Evolutionary conservation across 352 stramenopile species (phyloP), one percentile per base, ranked within the genome.

Genomic region (Bremia lactucae): DNA sequence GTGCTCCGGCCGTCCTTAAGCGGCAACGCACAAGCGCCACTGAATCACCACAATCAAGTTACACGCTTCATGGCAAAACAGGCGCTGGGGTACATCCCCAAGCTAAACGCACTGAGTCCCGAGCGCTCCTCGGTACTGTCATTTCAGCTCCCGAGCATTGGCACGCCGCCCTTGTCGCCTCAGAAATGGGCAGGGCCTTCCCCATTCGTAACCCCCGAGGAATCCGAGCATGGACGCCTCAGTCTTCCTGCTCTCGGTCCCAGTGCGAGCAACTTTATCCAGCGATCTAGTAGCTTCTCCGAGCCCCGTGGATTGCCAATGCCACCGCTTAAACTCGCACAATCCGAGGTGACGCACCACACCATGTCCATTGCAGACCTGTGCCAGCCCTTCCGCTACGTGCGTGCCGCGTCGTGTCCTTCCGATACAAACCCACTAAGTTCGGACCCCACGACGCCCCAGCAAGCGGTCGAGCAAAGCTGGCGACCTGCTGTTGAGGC

Each of bases 21-120:
- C 4, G 31, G 25, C 28, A 16, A 29, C 34, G 11, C 46, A 16
- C 42, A 68, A 20, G 50, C 51, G 6, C 44, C 60, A 22, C 49
- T 77, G 5, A 79, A 59, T 37, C 61, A 73, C 36, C 64, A 73
- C 42, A 76, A 71, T 39, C 68, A 66, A 14, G 33, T 81, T 7
- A 75, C 53, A 44, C 66, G 74, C 3, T 87, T 87, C 55, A 59
- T 79, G 36, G 68, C 62, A 48, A 81, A 80, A 42, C 66, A 80
- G 31, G 59, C 59, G 24, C 65, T 83, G 9, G 74, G 71, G 16
- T 81, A 73, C 49, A 75, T 72, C 40, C 67, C 62, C 39, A 72
- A 75, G 43, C 42, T 71, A 35, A 59, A 42, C 46, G 49, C 42
- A 40, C 66, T 42, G 40, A 62, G 52, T 42, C 56, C 47, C 10